These are phyloP conservation scores for Acorus calamus DNA, from an alignment of 106 monocot genomes.

Conservation along the genomic window DNA sequence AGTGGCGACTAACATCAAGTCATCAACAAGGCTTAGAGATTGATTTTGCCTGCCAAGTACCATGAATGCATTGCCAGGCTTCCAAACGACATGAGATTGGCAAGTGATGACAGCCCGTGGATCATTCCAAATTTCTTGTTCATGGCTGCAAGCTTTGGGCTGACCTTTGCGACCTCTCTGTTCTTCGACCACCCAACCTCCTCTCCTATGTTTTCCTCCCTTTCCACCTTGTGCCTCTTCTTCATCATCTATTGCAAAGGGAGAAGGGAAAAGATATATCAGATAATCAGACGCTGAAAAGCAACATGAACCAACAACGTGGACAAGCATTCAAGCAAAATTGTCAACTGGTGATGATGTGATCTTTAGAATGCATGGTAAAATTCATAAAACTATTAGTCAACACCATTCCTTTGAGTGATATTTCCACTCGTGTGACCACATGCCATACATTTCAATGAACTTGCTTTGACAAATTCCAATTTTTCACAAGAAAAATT, in stretches of 20 bases:
- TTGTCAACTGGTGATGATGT: too few species aligned
- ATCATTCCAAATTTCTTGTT: constrained; percentile 95
- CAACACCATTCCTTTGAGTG: too few species aligned
- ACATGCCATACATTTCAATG: too few species aligned
- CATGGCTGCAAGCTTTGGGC: constrained; percentile 57
- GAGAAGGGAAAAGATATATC: background rate
- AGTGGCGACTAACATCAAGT: too few species aligned
- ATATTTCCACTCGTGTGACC: too few species aligned
- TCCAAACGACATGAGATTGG: constrained; percentile 78
- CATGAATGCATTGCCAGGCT: constrained; percentile 78
- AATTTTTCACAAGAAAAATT: too few species aligned
- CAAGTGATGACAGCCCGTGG: constrained; percentile 75
- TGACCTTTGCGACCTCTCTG: constrained; percentile 32
- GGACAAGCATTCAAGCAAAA: too few species aligned
- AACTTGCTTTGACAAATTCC: too few species aligned
- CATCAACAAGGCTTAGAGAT: constrained; percentile 17
- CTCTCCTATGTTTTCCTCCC: constrained; percentile 61
- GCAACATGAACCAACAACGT: too few species aligned
- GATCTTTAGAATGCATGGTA: too few species aligned
- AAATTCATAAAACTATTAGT: too few species aligned
- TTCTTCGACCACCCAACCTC: constrained; percentile 86
- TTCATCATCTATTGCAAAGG: constrained; percentile 59
- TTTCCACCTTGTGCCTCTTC: constrained; percentile 82
- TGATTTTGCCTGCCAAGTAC: constrained; percentile 70
- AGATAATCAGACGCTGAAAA: too few species aligned